phyloP scores from a whole-genome alignment of 2,329 filamentous ascomycete genomes.

The Neurospora crassa region DNA sequence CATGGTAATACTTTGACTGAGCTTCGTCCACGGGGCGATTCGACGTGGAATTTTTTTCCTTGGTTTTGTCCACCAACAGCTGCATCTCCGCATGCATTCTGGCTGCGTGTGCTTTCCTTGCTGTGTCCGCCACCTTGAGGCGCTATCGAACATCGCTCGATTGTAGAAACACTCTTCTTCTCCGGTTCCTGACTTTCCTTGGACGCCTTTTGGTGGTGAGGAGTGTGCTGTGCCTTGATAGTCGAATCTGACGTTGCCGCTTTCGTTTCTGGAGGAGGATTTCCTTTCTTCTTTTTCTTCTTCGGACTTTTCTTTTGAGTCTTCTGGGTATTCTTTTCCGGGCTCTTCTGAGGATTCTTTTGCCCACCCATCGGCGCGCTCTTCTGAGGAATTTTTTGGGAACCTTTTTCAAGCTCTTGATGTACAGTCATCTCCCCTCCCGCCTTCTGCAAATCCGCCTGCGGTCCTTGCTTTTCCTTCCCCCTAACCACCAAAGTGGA shows the following conservation, averaged over 20 bases:
- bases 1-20: neutral
- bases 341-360: neutral
- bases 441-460: neutral
- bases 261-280: neutral
- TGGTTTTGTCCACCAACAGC: neutral
- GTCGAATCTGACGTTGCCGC: neutral
- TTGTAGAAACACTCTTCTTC: neutral
- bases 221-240: neutral
- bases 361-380: neutral
- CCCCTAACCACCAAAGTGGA: neutral
- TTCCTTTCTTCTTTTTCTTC: neutral
- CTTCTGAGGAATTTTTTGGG: neutral
- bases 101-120: neutral
- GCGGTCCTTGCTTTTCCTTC: neutral
- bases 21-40: neutral
- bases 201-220: neutral
- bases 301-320: neutral
- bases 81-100: neutral
- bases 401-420: neutral
- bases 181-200: neutral
- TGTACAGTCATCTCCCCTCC: neutral
- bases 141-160: neutral
- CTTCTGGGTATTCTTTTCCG: neutral
- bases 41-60: neutral
- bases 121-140: neutral